Evolutionary conservation across 805 yeast genomes (phyloP).

Genomic region (Wickerhamiella spandovensis): DNA sequence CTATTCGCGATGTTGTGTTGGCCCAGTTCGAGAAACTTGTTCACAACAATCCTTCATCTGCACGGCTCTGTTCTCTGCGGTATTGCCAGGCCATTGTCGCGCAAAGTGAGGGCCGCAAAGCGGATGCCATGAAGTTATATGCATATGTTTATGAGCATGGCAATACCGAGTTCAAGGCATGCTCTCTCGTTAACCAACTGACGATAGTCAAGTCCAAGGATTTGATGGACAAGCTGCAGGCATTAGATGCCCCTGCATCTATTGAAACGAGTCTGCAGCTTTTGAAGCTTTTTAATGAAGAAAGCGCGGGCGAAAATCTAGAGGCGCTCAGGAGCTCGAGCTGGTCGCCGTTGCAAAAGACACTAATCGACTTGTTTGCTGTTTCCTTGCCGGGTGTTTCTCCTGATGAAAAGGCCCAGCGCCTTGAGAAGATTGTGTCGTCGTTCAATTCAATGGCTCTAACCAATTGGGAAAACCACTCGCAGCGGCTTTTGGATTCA

Average conservation of each 20-base stretch:
- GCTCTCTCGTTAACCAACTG: neutral
- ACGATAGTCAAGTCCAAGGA: neutral
- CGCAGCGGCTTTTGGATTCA: neutral
- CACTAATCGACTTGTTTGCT: neutral
- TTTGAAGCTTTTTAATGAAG: neutral
- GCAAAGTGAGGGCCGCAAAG: neutral
- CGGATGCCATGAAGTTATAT: neutral
- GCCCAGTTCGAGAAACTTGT: neutral
- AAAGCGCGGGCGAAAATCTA: neutral
- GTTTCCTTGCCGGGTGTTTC: neutral
- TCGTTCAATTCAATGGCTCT: neutral
- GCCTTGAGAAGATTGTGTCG: neutral
- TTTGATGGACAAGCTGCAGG: neutral
- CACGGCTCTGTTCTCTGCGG: neutral
- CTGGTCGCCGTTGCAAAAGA: neutral
- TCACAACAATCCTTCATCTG: neutral
- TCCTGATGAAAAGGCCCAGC: neutral
- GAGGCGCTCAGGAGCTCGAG: neutral
- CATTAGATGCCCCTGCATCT: neutral
- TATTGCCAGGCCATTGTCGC: conserved; percentile 1
- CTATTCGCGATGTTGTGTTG: neutral
- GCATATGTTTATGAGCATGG: neutral
- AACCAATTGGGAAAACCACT: neutral
- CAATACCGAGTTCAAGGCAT: neutral
- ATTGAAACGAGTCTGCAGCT: neutral